Evolutionary conservation across 495 filamentous ascomycete species (phyloP).

Genomic region (Trichocladium antarcticum): DNA sequence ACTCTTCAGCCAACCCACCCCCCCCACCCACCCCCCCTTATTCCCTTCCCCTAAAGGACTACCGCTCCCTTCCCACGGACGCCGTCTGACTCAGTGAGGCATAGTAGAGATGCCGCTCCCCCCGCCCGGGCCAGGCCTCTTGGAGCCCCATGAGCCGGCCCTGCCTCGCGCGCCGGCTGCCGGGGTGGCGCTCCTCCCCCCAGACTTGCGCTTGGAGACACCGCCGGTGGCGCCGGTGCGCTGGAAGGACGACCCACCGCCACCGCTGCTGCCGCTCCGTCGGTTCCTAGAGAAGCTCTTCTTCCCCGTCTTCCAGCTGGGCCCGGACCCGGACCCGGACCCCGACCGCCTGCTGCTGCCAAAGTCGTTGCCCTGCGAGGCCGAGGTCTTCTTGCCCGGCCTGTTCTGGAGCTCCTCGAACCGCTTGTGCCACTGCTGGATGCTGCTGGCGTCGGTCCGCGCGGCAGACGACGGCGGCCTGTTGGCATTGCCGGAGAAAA

Average conservation of each 20-base stretch:
- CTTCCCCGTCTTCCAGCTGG: constrained; percentile 10
- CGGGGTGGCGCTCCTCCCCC: neutral
- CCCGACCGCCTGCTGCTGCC: neutral
- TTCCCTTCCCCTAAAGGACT: too few species aligned
- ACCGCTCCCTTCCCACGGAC: too few species aligned
- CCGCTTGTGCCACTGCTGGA: constrained; percentile 13
- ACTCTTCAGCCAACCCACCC: neutral
- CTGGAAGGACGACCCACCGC: too few species aligned
- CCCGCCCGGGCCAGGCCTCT: constrained; percentile 8
- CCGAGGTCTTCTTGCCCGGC: neutral
- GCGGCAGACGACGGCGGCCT: neutral
- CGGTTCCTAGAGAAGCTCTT: constrained; percentile 11
- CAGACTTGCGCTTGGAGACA: constrained; percentile 22
- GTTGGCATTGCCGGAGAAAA: constrained; percentile 3
- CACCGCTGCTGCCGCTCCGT: too few species aligned
- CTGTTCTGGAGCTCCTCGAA: neutral
- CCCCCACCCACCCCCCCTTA: neutral
- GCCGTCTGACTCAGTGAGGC: constrained; percentile 23
- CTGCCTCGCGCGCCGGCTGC: neutral
- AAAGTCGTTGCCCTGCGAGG: neutral
- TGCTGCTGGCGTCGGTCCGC: constrained; percentile 10
- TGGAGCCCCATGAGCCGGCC: neutral
- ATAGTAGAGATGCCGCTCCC: constrained; percentile 30
- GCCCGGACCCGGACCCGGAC: neutral
- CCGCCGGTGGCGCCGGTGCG: constrained; percentile 13